These are phyloP conservation scores for Populus deltoides DNA, from an alignment of 345 rosid genomes.

Conservation along the genomic window DNA sequence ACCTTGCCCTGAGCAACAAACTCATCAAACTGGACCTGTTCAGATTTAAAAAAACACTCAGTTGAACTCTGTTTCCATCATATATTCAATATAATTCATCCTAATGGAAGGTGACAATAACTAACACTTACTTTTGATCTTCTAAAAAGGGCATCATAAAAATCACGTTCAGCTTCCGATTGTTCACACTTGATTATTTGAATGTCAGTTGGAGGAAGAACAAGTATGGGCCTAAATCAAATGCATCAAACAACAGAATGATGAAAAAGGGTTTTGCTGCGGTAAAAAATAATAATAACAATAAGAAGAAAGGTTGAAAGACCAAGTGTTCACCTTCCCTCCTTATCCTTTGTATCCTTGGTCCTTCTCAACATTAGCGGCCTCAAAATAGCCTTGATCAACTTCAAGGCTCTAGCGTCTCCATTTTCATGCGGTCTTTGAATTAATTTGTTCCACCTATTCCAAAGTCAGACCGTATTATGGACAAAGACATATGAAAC, in stretches of 20 bases:
- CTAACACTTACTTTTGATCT: conserved; percentile 48
- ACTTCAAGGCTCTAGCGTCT: conserved; percentile 47
- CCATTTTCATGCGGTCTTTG: conserved; percentile 64
- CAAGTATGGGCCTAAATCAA: conserved; percentile 51
- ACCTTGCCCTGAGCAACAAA: conserved; percentile 65
- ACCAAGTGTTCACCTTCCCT: conserved; percentile 44
- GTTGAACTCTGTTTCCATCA: no score
- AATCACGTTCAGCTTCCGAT: conserved; percentile 49
- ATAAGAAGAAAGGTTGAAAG: background rate
- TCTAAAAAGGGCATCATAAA: conserved; percentile 54
- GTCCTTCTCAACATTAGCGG: conserved; percentile 66
- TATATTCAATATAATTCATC: background rate
- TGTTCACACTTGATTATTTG: no score
- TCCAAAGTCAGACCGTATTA: background rate
- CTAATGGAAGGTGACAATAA: background rate
- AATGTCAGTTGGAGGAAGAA: conserved; percentile 42
- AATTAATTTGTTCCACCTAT: conserved; percentile 59
- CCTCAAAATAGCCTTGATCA: conserved; percentile 52
- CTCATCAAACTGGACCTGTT: conserved; percentile 59
- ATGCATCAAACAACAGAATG: background rate
- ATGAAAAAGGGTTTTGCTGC: background rate
- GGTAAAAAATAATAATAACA: background rate
- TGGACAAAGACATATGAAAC: no score
- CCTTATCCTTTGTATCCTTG: conserved; percentile 58
- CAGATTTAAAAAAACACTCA: background rate